Base-by-base conservation (phyloP, 805 yeast species). In the Ogataea ramenticola region DNA sequence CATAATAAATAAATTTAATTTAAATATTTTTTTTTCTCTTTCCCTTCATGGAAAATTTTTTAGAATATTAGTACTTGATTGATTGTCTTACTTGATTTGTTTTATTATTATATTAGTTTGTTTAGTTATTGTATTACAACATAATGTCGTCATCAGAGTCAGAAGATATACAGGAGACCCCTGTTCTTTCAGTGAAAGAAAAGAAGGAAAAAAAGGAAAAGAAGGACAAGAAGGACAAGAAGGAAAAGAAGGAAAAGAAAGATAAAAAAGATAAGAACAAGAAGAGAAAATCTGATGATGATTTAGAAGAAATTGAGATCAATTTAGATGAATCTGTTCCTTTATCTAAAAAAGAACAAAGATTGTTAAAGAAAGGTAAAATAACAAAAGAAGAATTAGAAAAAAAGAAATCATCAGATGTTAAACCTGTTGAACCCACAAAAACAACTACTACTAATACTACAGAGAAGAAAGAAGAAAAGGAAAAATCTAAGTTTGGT, bases 261-360 rank as follows among this genome's bases (percentile, higher is more conserved):
- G 55, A 46, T 38, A 61, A 57, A 39, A 50, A 52, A 51, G 51
- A 53, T 32, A 54, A 56, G 21, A 42, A 43, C 38, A 30, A 42
- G 15, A 48, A 37, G 46, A 57, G 48, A 46, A 49, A 56, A 49
- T 66, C 66, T 38, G 70, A 68, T 16, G 72, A 69, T 49, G 64
- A 64, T 5, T 48, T 64, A 12, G 78, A 73, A 34, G 87, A 82
- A 56, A 72, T 85, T 42, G 86, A 79, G 51, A 83, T 85, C 47
- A 85, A 84, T 56, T 66, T 85, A 43, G 66, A 68, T 21, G 84
- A 79, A 40, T 2, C 26, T 14, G 76, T 84, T 14, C 97, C 99
- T 1, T 68, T 90, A 41, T 89, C 96, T 12, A 90, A 87, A 63
- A 91, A 93, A 62, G 96, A 91, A 64, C 83, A 84, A 56, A 83